A percentile compares a stretch with the other conserved stretches of the same genome.
phyloP scores from a whole-genome alignment of 225 moss, liverwort and hornwort genomes.

The Marchantia paleacea region DNA sequence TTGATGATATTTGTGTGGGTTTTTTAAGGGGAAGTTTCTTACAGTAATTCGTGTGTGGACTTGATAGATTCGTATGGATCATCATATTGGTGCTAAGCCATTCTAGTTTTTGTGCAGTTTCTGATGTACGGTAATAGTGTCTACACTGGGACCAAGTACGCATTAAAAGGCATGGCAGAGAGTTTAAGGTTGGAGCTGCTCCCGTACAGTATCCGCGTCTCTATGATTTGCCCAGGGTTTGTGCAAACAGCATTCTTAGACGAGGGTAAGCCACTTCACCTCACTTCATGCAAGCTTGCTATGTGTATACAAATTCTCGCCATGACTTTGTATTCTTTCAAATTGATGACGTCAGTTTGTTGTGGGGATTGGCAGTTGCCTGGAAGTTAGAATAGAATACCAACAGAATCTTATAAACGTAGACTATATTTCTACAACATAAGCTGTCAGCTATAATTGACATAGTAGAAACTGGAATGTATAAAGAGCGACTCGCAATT shows the following conservation, averaged over 20 bases:
- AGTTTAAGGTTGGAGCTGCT: conserved; percentile 71
- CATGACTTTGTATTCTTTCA: too few species aligned
- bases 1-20: too few species aligned
- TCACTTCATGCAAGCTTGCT: neutral
- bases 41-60: too few species aligned
- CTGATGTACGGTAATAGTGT: conserved; percentile 83
- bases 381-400: too few species aligned
- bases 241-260: conserved; percentile 61
- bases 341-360: too few species aligned
- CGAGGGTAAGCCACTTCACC: conserved; percentile 41
- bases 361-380: too few species aligned
- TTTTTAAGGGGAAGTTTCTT: too few species aligned
- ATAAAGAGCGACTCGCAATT: too few species aligned
- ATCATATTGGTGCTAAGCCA: neutral
- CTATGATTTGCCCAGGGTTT: conserved; percentile 80
- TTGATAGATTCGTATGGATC: neutral
- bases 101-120: conserved; percentile 40
- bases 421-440: too few species aligned
- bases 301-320: neutral
- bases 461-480: too few species aligned
- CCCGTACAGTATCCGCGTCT: conserved; percentile 79
- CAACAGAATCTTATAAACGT: too few species aligned
- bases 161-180: conserved; percentile 82
- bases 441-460: too few species aligned
- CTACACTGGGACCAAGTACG: conserved; percentile 81